Evolutionary conservation across 228 moss, liverwort and hornwort species (phyloP), one percentile per base, ranked within the genome.

Genomic region (Sphagnum fallax): DNA sequence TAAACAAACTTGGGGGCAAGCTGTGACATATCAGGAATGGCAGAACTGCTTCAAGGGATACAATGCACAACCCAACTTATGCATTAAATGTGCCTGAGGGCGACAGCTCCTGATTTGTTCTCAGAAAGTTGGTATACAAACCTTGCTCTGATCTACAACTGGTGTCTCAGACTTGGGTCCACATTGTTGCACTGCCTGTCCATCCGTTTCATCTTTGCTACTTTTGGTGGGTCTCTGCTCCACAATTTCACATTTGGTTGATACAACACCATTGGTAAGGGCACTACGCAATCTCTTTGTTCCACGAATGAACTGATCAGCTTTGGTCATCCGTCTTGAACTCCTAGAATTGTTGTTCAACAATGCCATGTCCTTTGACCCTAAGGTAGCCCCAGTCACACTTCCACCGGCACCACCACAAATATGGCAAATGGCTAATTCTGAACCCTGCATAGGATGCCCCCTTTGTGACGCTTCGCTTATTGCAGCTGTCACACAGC

Each of bases 251-350:
- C 52, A 72, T 82, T 90, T 91, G 48, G 65, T 69, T 63, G 62
- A 70, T 65, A 75, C 82, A 60, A 74, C 78, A 72, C 94, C 91
- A 64, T 88, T 86, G 16, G 82, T 81, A 52, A 87, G 71, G 51
- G 91, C 89, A 76, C 98, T 98, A 61, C 98, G 81, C 71, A 94
- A 58, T 11, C 98, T 82, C 82, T 92, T 98, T 60, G 87, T 89
- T 70, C 83, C 93, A 53, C 87, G 74, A 69, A 72, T 79, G 48
- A 81, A 10, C 68, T 90, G 90, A 48, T 98, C 93, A 52, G 74
- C 53, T 73, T 98, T 90, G 6, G 69, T 84, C 73, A 73, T 61
- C 80, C 89, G 88, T 69, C 85, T 76, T 48, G 83, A 53, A 67
- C 69, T 82, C 61, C 88, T 79, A 74, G 66, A 74, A 32, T 32